Conservation (phyloP, 2,329 filamentous ascomycete genomes). For the Fusarium keratoplasticum region DNA sequence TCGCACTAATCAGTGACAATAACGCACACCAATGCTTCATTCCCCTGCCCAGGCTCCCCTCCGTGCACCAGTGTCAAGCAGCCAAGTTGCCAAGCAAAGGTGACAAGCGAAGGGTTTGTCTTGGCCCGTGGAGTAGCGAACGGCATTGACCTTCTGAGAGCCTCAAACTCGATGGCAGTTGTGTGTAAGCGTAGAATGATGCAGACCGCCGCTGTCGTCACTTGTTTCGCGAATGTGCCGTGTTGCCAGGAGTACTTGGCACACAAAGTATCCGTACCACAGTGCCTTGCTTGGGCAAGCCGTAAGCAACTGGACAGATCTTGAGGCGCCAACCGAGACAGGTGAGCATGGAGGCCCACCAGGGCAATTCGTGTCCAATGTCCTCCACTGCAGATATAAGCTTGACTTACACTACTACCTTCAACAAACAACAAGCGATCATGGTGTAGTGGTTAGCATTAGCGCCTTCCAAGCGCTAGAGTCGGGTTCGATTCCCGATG, state of each 20-base stretch:
- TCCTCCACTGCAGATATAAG: background rate
- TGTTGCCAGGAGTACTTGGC: background rate
- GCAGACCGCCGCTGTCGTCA: background rate
- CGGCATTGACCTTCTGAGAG: background rate
- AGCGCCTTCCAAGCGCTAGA: conserved; percentile 13
- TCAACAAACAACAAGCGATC: background rate
- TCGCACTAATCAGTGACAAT: background rate
- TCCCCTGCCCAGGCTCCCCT: conserved; percentile 1
- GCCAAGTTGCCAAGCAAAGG: conserved; percentile 1
- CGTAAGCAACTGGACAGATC: background rate
- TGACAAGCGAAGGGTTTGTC: conserved; percentile 1
- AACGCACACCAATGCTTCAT: background rate
- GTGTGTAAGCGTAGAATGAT: background rate
- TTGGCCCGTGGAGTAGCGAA: background rate
- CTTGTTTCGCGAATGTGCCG: background rate
- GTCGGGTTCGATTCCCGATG: conserved; percentile 11
- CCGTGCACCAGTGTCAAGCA: background rate
- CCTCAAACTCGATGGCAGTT: background rate
- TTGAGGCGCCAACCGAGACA: background rate
- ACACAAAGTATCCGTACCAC: background rate
- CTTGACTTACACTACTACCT: background rate
- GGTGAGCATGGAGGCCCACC: background rate
- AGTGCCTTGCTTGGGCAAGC: background rate
- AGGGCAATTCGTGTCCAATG: background rate
- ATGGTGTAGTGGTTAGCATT: conserved; percentile 13